Evolutionary conservation across 164 flowering plant genomes (phyloP), one percentile per base, ranked within the genome.

Genomic region (Magnolia kwangsiensis): DNA sequence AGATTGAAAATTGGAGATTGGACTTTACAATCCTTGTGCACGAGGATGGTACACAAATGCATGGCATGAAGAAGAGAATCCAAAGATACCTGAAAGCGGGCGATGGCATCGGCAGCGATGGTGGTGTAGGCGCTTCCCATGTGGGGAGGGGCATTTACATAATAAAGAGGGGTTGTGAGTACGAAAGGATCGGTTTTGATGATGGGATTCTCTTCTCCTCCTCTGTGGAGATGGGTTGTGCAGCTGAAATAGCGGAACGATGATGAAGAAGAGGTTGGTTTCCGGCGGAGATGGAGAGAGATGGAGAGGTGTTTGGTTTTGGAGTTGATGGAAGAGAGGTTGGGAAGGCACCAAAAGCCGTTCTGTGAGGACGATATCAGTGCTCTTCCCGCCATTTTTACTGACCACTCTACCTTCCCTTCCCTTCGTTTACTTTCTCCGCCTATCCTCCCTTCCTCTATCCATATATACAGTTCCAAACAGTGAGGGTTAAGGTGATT

Each of bases 71-170:
- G 27, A 11, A 31, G 71, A 8, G 24, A 7, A 27, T 23, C 9
- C 7, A 69, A n/a, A 8, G 11, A 16, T 37, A 93, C 99, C 97
- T 96, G 97, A 79, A 96, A 96, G 9, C 99, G 92, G 27, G 99
- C 94, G 77, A 96, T 87, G 77, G 95, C 90, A 72, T 96, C 99
- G 29, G 97, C 98, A n/a, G 98, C 98, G 63, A 95, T 91, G 78
- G 99, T 95, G 74, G 99, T 89, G 84, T 95, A 95, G 58, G 99
- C 99, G 72, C 99, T 95, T 72, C 99, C 99, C 97, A 96, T 92
- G 65, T 96, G 99, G 23, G 99, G 99, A 81, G 99, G 97, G 77
- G 98, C 99, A 85, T 95, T 96, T 7, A 96, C 99, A 84, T 96
- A 96, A 74, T 94, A 96, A 80, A 95, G 96, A 2, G 99, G 99